phyloP scores from a whole-genome alignment of 192 early-diverging fungal genomes.

The Linnemannia elongata region DNA sequence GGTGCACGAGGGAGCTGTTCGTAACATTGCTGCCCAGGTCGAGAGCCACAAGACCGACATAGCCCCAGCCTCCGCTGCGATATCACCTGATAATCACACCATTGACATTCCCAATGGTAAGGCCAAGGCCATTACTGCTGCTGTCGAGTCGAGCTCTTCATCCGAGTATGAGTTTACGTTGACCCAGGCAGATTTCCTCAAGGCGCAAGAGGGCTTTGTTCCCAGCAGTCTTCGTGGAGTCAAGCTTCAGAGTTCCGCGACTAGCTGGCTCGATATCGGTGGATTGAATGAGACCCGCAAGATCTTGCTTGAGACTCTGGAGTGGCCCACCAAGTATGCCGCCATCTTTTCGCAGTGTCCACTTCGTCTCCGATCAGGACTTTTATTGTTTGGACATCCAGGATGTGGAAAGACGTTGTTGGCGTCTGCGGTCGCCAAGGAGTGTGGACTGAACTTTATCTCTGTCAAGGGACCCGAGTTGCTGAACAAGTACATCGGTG shows the following conservation, averaged over 20 bases:
- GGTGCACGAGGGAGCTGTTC: constrained; percentile 83
- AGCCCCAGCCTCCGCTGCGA: neutral
- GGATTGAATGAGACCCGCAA: constrained; percentile 85
- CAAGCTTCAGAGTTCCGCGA: constrained; percentile 79
- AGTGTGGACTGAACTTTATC: constrained; percentile 98
- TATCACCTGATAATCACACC: neutral
- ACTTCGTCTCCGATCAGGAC: constrained; percentile 90
- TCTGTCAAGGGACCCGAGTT: constrained; percentile 98
- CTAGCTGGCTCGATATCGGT: constrained; percentile 92
- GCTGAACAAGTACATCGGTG: constrained; percentile 99
- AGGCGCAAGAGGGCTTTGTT: constrained; percentile 82
- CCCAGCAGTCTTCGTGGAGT: constrained; percentile 86
- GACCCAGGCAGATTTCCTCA: constrained; percentile 75
- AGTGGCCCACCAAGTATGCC: constrained; percentile 96
- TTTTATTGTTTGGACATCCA: constrained; percentile 95
- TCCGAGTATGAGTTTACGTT: constrained; percentile 59
- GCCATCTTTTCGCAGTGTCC: constrained; percentile 91
- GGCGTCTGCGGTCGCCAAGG: constrained; percentile 94
- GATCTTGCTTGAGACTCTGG: constrained; percentile 90
- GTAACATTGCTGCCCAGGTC: constrained; percentile 63
- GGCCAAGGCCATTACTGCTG: neutral
- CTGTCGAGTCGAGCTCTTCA: constrained; percentile 1
- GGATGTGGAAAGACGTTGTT: constrained; percentile 99
- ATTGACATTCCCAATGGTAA: neutral
- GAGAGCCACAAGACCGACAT: constrained; percentile 29